Evolutionary conservation across 2,329 filamentous ascomycete genomes (phyloP).

Genomic region (Byssothecium circinans): DNA sequence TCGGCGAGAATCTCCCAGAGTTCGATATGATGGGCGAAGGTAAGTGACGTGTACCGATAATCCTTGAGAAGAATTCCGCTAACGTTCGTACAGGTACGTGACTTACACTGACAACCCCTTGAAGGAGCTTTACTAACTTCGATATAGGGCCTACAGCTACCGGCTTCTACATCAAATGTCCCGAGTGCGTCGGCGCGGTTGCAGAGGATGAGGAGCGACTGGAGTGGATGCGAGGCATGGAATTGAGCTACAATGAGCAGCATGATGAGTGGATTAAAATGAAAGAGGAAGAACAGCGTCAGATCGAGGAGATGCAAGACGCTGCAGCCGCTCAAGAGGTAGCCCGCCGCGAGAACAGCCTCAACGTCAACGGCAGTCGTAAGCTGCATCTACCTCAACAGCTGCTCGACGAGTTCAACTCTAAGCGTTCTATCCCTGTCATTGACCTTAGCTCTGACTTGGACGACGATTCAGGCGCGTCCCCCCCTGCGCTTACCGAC

Average conservation of each 20-base stretch:
- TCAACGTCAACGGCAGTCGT: neutral
- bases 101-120: neutral
- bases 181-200: conserved; percentile 39
- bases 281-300: conserved; percentile 17
- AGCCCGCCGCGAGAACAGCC: neutral
- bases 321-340: neutral
- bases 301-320: conserved; percentile 16
- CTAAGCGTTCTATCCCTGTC: neutral
- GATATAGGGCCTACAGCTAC: conserved; percentile 33
- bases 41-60: neutral
- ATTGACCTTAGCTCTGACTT: neutral
- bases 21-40: conserved; percentile 54
- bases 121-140: neutral
- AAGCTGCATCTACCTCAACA: too few relatives aligned
- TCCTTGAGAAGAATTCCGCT: neutral
- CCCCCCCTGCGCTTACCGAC: conserved; percentile 31
- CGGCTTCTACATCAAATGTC: conserved; percentile 58
- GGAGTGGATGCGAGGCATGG: conserved; percentile 27
- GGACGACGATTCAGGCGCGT: conserved; percentile 19
- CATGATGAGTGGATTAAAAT: conserved; percentile 24
- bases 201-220: conserved; percentile 22
- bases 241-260: conserved; percentile 26
- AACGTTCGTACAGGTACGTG: neutral
- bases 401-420: neutral
- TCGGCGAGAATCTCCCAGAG: conserved; percentile 57